phyloP scores from a whole-genome alignment of 139 green algal genomes.

The Haematococcus sp. region DNA sequence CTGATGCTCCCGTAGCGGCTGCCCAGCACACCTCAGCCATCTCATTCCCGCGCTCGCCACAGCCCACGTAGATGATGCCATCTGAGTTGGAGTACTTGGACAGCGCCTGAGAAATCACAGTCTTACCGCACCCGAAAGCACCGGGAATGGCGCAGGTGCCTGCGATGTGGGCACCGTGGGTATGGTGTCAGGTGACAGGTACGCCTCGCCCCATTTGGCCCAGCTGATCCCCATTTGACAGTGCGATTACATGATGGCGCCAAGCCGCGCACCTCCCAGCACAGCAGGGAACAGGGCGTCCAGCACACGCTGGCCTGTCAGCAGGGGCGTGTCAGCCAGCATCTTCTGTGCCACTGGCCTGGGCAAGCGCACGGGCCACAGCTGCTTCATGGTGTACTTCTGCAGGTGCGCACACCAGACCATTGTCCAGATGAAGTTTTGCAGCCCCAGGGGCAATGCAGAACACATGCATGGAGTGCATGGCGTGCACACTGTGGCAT shows the following conservation, averaged over 20 bases:
- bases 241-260: too few relatives aligned
- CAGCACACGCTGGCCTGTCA: constrained; percentile 97
- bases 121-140: constrained; percentile 99
- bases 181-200: too few relatives aligned
- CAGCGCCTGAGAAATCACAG: constrained; percentile 96
- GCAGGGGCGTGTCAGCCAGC: constrained; percentile 92
- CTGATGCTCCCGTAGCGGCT: too few relatives aligned
- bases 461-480: background rate
- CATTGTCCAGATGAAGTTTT: background rate
- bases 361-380: constrained; percentile 94
- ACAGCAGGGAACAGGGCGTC: constrained; percentile 98
- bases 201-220: too few relatives aligned
- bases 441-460: background rate
- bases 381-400: constrained; percentile 95
- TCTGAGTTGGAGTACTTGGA: constrained; percentile 99
- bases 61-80: constrained; percentile 99
- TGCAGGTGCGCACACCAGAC: constrained; percentile 19
- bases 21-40: constrained; percentile 61
- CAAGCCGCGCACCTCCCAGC: constrained; percentile 64
- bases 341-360: constrained; percentile 94
- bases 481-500: background rate
- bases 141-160: constrained; percentile 97
- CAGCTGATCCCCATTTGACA: too few relatives aligned
- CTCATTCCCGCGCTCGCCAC: constrained; percentile 96
- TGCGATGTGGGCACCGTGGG: constrained; percentile 12